Percentiles rank a stretch among this genome's conserved stretches.
These are phyloP conservation scores for Metschnikowia similis DNA, from an alignment of 805 yeast genomes.

Conservation along the genomic window DNA sequence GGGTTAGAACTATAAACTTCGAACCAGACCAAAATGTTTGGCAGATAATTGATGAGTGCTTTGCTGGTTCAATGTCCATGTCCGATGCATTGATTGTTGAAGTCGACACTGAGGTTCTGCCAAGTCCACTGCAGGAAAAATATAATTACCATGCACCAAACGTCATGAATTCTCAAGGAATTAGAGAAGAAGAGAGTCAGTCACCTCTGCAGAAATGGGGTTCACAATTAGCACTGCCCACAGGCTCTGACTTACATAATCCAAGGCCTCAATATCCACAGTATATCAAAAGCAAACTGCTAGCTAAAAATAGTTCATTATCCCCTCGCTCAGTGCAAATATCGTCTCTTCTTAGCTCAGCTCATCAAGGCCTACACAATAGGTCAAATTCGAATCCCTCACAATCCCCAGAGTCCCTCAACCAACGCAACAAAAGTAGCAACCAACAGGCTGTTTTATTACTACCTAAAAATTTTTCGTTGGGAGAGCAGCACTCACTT, in stretches of 20 bases:
- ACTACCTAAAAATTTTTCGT: conserved; percentile 45
- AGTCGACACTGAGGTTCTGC: conserved; percentile 3
- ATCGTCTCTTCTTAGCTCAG: conserved; percentile 2
- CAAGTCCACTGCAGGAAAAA: neutral
- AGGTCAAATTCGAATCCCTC: conserved; percentile 35
- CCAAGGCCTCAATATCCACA: conserved; percentile 32
- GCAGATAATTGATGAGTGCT: conserved; percentile 53
- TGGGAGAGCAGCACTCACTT: conserved; percentile 19
- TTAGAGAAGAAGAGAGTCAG: neutral
- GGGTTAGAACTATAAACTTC: conserved; percentile 16
- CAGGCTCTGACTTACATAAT: conserved; percentile 21
- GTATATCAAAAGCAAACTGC: conserved; percentile 8
- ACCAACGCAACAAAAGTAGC: conserved; percentile 7
- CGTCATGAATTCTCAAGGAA: neutral
- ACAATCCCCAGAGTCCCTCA: conserved; percentile 17
- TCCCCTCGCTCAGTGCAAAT: conserved; percentile 7
- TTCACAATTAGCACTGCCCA: neutral
- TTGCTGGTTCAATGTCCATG: conserved; percentile 65
- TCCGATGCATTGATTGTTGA: conserved; percentile 61
- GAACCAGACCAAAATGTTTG: conserved; percentile 64
- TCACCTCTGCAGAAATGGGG: conserved; percentile 4
- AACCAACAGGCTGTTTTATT: conserved; percentile 46
- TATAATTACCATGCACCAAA: neutral
- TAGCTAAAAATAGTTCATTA: conserved; percentile 8
- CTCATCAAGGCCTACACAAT: conserved; percentile 18